phyloP scores from a whole-genome alignment of 2,329 filamentous ascomycete genomes.

The Fusarium begoniae region DNA sequence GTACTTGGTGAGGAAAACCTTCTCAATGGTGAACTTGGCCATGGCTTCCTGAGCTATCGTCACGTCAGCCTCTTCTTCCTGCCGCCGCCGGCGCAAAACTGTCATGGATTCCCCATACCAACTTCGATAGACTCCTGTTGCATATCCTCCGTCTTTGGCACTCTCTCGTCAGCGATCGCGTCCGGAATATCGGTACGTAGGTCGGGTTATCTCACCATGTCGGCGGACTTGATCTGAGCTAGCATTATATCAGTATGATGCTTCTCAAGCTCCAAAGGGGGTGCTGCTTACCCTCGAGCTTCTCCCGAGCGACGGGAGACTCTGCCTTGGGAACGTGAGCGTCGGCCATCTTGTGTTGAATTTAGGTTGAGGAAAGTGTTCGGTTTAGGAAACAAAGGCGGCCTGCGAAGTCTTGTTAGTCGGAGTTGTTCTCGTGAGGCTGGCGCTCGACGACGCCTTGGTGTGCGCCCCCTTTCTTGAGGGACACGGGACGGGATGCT shows the following conservation, averaged over 20 bases:
- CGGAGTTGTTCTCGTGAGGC: constrained; percentile 23
- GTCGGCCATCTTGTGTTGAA: constrained; percentile 50
- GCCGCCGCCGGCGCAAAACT: constrained; percentile 1
- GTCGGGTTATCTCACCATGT: constrained; percentile 77
- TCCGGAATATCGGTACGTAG: constrained; percentile 12
- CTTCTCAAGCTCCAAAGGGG: neutral
- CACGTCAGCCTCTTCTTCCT: constrained; percentile 39
- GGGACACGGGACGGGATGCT: constrained; percentile 10
- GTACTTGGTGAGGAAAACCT: constrained; percentile 51
- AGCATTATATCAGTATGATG: constrained; percentile 33
- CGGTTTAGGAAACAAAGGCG: constrained; percentile 22
- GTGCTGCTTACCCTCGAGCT: constrained; percentile 73
- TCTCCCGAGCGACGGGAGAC: constrained; percentile 69
- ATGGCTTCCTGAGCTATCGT: constrained; percentile 68
- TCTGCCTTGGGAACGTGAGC: constrained; percentile 47
- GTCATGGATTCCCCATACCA: constrained; percentile 66
- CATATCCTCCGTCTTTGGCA: constrained; percentile 89
- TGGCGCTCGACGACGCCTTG: constrained; percentile 27
- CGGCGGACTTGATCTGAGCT: constrained; percentile 98
- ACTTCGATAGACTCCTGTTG: constrained; percentile 95
- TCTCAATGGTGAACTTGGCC: constrained; percentile 70
- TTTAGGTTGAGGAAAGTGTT: constrained; percentile 11
- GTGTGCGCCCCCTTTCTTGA: constrained; percentile 26
- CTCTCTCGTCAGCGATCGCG: constrained; percentile 44
- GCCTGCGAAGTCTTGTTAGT: constrained; percentile 15